A percentile compares a stretch with the other conserved stretches of the same genome.
These are phyloP conservation scores for Poa pratensis DNA, from an alignment of 176 grass and related monocot species.

Conservation along the genomic window DNA sequence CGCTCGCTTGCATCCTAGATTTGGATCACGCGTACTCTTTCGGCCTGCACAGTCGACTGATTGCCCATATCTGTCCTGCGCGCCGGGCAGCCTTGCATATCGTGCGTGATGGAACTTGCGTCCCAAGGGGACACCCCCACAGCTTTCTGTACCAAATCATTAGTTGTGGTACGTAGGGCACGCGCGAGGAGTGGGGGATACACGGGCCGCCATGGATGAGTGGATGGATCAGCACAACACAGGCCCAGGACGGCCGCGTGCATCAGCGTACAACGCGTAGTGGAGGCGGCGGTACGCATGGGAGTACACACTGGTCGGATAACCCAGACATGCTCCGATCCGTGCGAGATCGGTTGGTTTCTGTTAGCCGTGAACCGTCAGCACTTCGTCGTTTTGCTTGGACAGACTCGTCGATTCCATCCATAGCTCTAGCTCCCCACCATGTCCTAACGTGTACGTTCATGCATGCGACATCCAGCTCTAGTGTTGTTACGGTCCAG, in stretches of 20 bases:
- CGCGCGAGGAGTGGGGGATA: no score
- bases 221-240: not conserved
- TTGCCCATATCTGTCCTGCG: not conserved
- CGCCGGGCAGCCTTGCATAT: not conserved
- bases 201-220: no score
- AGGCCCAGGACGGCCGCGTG: not conserved
- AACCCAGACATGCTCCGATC: not conserved
- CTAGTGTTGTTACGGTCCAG: not conserved
- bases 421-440: not conserved
- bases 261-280: not conserved
- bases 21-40: no score
- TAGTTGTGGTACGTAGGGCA: no score
- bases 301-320: slow-evolving; percentile 23
- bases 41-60: not conserved
- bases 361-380: slow-evolving; percentile 39
- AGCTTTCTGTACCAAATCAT: not conserved
- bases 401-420: slow-evolving; percentile 2
- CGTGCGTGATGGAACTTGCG: not conserved
- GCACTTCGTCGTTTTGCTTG: slow-evolving; percentile 44
- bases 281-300: slow-evolving; percentile 7
- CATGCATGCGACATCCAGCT: not conserved
- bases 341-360: slow-evolving; percentile 30
- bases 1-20: no score
- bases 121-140: not conserved
- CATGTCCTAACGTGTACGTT: not conserved